Evolutionary conservation across 495 filamentous ascomycete species (phyloP).

Genomic region (Daldinia caldariorum): DNA sequence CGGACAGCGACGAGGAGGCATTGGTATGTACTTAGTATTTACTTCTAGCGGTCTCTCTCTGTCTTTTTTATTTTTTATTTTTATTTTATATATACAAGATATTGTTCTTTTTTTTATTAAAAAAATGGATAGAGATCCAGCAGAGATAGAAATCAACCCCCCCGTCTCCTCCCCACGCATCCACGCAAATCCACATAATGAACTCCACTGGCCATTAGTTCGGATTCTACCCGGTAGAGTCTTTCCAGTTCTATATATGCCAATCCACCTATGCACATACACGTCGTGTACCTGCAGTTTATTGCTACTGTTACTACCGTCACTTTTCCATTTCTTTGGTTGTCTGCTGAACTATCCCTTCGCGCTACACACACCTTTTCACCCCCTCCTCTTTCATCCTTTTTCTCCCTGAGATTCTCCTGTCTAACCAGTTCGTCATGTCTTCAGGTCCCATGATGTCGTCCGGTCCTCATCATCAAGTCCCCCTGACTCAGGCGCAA

Average conservation of each 20-base stretch:
- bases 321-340: slow-evolving; percentile 6
- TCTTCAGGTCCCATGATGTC: slow-evolving; percentile 67
- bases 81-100: too few species aligned
- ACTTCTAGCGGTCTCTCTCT: too few species aligned
- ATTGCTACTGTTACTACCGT: slow-evolving; percentile 15
- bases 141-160: not conserved
- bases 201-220: slow-evolving; percentile 40
- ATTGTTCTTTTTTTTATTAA: too few species aligned
- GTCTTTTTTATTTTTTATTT: too few species aligned
- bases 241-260: slow-evolving; percentile 3
- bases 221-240: not conserved
- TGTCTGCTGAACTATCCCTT: not conserved
- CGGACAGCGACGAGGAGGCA: slow-evolving; percentile 56
- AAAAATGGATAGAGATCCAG: not conserved
- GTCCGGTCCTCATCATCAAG: slow-evolving; percentile 57
- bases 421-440: slow-evolving; percentile 44
- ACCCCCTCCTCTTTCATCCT: not conserved
- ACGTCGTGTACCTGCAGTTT: slow-evolving; percentile 25
- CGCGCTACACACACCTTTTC: not conserved
- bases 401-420: slow-evolving; percentile 1
- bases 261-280: slow-evolving; percentile 26
- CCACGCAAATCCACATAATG: slow-evolving; percentile 29
- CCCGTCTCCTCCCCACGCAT: slow-evolving; percentile 22
- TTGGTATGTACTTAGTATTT: slow-evolving; percentile 56
- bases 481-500: slow-evolving; percentile 62